Conservation (phyloP, 495 filamentous ascomycete genomes). For the Penicillium coffeae region DNA sequence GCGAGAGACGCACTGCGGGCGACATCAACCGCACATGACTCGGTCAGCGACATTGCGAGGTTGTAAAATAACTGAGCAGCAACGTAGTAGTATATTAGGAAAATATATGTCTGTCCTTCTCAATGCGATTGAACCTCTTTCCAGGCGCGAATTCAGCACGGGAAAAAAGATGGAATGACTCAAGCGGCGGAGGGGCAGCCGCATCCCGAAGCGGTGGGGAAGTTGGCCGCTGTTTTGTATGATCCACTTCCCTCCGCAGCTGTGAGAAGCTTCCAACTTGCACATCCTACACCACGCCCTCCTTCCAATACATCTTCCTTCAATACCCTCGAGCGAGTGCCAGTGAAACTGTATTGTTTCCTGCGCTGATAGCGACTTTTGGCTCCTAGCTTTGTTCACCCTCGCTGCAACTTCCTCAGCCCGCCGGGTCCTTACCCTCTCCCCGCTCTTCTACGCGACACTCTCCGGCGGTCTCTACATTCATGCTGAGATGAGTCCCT, state of each 20-base stretch:
- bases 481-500: background rate
- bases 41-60: conserved; percentile 67
- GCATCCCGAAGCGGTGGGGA: background rate
- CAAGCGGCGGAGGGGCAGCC: background rate
- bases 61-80: too few relatives aligned
- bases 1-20: conserved; percentile 67
- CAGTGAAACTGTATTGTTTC: too few relatives aligned
- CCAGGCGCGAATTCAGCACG: background rate
- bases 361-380: background rate
- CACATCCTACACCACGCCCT: background rate
- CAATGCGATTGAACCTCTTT: background rate
- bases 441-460: too few relatives aligned
- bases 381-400: background rate
- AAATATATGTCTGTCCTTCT: background rate
- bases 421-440: too few relatives aligned
- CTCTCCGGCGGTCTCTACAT: too few relatives aligned
- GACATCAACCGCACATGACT: conserved; percentile 60
- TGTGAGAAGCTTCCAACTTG: background rate
- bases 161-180: background rate
- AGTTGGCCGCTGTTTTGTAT: background rate
- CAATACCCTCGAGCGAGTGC: too few relatives aligned
- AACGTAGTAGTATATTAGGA: background rate
- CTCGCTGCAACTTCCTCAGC: background rate
- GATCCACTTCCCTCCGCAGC: background rate
- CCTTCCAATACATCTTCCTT: too few relatives aligned